Evolutionary conservation across 352 stramenopile species (phyloP), one percentile per base, ranked within the genome.

Genomic region (Phytophthora pistaciae): DNA sequence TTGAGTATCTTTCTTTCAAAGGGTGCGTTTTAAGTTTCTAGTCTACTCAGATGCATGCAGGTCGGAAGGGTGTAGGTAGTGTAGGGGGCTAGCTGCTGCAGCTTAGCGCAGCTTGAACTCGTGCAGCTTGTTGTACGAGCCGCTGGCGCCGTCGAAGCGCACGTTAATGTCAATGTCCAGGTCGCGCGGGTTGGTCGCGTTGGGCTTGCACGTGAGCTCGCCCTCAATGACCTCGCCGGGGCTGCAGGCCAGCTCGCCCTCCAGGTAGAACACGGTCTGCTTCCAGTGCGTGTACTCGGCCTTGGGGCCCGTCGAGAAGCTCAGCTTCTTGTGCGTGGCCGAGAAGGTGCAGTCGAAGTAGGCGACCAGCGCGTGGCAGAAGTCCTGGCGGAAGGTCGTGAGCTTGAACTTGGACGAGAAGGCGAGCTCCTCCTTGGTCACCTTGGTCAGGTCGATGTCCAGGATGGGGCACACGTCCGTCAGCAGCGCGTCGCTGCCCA

Each of bases 251-350:
- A 99, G 75, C 53, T 96, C 87, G 29, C 91, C 84, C 29, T 94
- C 83, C 7, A 99, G 78, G 77, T 99, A 99, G 70, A 99, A 98
- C 18, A 99, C 92, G 14, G 96, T 99, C 80, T 99, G 98, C 80
- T 99, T 99, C 98, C 98, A 99, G 85, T 99, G 98, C 50, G 98
- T 99, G 81, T 99, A 99, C 66, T 97, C 88, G 46, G 88, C 91
- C 61, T 93, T 88, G 3, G 91, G 88, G n/a, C 88, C 93, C 5
- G 98, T 99, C 4, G 93, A 99, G 81, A 99, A 99, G 36, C 82
- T 87, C 36, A 99, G 88, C 48, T 98, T 96, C 80, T 98, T 99
- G 78, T 99, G 96, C 44, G 97, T 93, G 38, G 79, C 81, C 31
- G 93, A 98, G 84, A 99, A 99, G 20, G 90, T 96, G 80, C 97